phyloP scores from a whole-genome alignment of 1,284 basidiomycete species.

The Stygiomarasmius scandens region DNA sequence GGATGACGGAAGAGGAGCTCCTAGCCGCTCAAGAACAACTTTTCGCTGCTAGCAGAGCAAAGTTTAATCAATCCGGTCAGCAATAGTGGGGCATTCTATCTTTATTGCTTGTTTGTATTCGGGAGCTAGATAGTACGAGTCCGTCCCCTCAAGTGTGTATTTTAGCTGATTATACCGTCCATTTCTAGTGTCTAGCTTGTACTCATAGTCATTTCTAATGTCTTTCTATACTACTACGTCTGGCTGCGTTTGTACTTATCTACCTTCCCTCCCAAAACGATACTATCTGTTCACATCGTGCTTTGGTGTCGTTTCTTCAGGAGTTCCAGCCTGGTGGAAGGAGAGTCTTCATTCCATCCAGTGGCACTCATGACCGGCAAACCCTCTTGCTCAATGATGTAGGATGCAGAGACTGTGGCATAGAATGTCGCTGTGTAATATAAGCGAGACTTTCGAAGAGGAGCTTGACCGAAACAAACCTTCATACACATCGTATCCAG shows the following conservation, averaged over 20 bases:
- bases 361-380: constrained; percentile 52
- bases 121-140: neutral
- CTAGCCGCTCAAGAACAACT: constrained; percentile 86
- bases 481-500: constrained; percentile 60
- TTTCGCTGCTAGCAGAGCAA: constrained; percentile 87
- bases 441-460: neutral
- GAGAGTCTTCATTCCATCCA: constrained; percentile 74
- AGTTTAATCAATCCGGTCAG: constrained; percentile 58
- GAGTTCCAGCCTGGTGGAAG: constrained; percentile 54
- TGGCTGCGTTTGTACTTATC: neutral
- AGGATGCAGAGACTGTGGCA: constrained; percentile 81
- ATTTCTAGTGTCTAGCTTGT: neutral
- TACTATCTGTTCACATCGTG: neutral
- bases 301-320: constrained; percentile 29
- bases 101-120: constrained; percentile 16
- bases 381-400: constrained; percentile 81
- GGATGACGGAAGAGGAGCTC: constrained; percentile 90
- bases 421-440: constrained; percentile 62
- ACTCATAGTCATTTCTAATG: constrained; percentile 3
- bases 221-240: neutral
- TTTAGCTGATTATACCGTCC: neutral
- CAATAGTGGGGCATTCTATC: constrained; percentile 28
- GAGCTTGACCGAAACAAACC: constrained; percentile 45
- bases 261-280: neutral
- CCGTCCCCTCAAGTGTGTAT: neutral